Evolutionary conservation across 1,139 yeast genomes (phyloP), one percentile per base, ranked within the genome.

Genomic region (Yamadazyma aaseri): DNA sequence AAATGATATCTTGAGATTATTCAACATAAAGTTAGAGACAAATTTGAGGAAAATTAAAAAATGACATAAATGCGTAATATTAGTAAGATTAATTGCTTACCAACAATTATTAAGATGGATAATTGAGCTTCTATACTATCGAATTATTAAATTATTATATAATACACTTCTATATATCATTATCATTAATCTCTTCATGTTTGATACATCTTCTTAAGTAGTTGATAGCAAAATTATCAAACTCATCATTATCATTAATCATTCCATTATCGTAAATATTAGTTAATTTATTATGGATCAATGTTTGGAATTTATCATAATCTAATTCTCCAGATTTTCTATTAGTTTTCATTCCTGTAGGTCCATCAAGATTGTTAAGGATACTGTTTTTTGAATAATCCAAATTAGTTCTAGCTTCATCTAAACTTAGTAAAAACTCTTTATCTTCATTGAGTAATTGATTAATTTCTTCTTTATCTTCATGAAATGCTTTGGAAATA

Each of bases 381-480:
- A 33, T 13, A 17, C 26, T 18, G 22, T 34, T 35, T 9, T 36
- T 29, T 12, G 24, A 17, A 7, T 21, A 20, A 7, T 26, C 29
- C 6, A 38, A 21, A 11, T 31, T 12, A n/a, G 20, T 43, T 29
- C 39, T 44, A 2, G 60, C 49, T 28, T 61, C 68, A 20, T 50
- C 50, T 33, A 63, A 45, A n/a, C 50, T 48, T n/a, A 49, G 41
- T 17, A 49, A 48, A 40, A 51, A 67, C 6, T 58, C 56, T 28
- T 56, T 53, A 35, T 70, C 72, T 38, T 67, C 71, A 16, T 58
- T 60, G 17, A 67, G 32, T 13, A 69, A 43, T 28, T 48, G 47
- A 20, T 50, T 41, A 12, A 69, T 64, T 41, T 70, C 75, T 30
- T 63, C 70, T 36, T 63, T 62, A 40, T 70, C 75, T 44, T 67